A percentile compares a stretch with the other conserved stretches of the same genome.
Conservation (phyloP, 345 rosid species). For the Pugionium dolabratum region DNA sequence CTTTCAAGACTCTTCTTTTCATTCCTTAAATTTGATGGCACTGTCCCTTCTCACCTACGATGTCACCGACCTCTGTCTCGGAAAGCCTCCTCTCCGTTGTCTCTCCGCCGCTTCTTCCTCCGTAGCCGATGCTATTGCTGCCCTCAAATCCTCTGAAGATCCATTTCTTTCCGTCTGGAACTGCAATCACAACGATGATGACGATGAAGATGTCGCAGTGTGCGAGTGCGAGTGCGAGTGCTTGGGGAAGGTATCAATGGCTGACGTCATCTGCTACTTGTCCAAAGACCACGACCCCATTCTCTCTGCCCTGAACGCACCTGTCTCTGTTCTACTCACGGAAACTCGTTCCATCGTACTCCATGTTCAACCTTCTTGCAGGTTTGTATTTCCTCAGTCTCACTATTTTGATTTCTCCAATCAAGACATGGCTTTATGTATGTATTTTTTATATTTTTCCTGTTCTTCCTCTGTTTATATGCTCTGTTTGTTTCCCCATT, state of each 20-base stretch:
- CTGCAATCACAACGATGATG: constrained; percentile 45
- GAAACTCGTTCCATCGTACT: constrained; percentile 45
- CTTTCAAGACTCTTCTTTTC: background rate
- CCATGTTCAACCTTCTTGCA: constrained; percentile 72
- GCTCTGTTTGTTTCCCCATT: constrained; percentile 2
- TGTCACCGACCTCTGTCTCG: constrained; percentile 90
- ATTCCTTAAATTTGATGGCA: constrained; percentile 57
- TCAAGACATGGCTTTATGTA: background rate
- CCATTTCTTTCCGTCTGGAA: constrained; percentile 69
- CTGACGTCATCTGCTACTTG: constrained; percentile 62
- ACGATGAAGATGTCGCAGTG: constrained; percentile 23
- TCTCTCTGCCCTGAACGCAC: constrained; percentile 53
- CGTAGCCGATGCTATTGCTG: constrained; percentile 62
- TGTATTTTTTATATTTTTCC: background rate
- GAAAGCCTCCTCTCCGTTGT: constrained; percentile 80
- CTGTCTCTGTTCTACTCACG: constrained; percentile 67
- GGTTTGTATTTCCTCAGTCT: constrained; percentile 44
- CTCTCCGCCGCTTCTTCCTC: constrained; percentile 59
- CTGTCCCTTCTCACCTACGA: constrained; percentile 56
- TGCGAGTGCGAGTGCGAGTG: constrained; percentile 69
- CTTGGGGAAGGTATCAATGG: constrained; percentile 70
- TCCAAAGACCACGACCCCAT: constrained; percentile 48
- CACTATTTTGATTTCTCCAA: constrained; percentile 3
- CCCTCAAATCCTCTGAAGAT: constrained; percentile 59
- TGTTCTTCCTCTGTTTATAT: constrained; percentile 25